phyloP scores from a whole-genome alignment of 257 asterid genomes.

The Capsicum pubescens region DNA sequence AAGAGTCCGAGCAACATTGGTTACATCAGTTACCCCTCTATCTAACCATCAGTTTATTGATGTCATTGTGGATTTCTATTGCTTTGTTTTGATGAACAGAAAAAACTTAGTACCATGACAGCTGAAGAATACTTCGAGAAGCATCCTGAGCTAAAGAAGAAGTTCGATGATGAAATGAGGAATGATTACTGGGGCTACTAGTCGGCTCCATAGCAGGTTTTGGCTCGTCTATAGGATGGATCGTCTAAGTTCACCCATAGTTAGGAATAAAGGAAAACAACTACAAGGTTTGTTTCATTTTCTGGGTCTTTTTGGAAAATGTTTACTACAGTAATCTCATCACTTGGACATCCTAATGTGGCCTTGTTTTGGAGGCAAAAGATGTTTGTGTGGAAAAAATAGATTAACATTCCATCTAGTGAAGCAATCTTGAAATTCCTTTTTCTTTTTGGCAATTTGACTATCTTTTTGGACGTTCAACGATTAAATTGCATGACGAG shows the following conservation, averaged over 20 bases:
- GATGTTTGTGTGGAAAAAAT: not conserved
- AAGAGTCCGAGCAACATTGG: too few relatives aligned
- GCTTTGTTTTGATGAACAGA: slow-evolving; percentile 54
- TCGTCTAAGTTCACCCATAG: slow-evolving; percentile 40
- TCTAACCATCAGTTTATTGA: not conserved
- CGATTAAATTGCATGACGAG: not conserved
- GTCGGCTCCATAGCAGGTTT: slow-evolving; percentile 8
- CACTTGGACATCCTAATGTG: slow-evolving; percentile 24
- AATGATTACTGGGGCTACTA: slow-evolving; percentile 57
- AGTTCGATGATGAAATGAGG: slow-evolving; percentile 53
- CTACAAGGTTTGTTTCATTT: slow-evolving; percentile 35
- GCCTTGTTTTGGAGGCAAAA: slow-evolving; percentile 27
- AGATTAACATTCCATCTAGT: not conserved
- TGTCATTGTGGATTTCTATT: not conserved
- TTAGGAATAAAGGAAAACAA: slow-evolving; percentile 54
- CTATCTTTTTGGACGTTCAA: not conserved
- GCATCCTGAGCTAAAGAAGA: slow-evolving; percentile 92
- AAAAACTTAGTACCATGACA: slow-evolving; percentile 87
- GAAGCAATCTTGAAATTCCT: not conserved
- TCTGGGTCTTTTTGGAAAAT: slow-evolving; percentile 37
- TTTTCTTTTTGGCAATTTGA: not conserved
- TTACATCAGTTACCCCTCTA: not conserved
- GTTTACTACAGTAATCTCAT: slow-evolving; percentile 33
- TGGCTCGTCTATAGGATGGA: slow-evolving; percentile 30
- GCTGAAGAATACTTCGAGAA: slow-evolving; percentile 94